Conservation (phyloP, 2,329 filamentous ascomycete species). For the Diatrype stigma region DNA sequence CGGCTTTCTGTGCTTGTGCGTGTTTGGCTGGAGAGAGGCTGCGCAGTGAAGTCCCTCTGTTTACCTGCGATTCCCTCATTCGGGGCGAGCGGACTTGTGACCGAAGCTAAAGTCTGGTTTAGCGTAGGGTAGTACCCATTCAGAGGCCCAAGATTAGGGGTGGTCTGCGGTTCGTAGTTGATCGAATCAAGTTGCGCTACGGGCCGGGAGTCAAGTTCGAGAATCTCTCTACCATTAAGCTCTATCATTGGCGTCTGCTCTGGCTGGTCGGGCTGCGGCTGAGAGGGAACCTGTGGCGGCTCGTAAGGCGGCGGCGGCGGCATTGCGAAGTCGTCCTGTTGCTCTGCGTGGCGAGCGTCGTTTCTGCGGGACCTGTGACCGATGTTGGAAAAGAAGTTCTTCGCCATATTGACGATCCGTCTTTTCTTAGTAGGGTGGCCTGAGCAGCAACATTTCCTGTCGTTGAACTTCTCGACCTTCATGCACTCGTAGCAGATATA, state of each 20-base stretch:
- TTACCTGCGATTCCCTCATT: neutral
- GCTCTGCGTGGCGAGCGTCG: constrained; percentile 22
- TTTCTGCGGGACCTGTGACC: constrained; percentile 43
- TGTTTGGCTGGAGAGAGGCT: constrained; percentile 7
- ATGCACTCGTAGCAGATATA: constrained; percentile 55
- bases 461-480: constrained; percentile 48
- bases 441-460: constrained; percentile 46
- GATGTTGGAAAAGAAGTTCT: constrained; percentile 49
- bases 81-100: neutral
- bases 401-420: constrained; percentile 49
- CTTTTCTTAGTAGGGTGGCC: constrained; percentile 48
- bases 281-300: constrained; percentile 31
- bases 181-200: constrained; percentile 28
- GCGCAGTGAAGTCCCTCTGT: constrained; percentile 1
- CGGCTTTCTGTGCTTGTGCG: constrained; percentile 7
- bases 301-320: constrained; percentile 48
- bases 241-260: constrained; percentile 33
- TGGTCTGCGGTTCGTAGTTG: constrained; percentile 18
- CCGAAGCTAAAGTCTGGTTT: constrained; percentile 2
- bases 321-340: constrained; percentile 27
- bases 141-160: constrained; percentile 6
- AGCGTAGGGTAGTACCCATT: constrained; percentile 4
- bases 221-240: constrained; percentile 45
- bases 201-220: constrained; percentile 49
- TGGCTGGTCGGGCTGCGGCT: constrained; percentile 10